Evolutionary conservation across 805 yeast genomes (phyloP).

Genomic region (Martiniozyma abietophila): DNA sequence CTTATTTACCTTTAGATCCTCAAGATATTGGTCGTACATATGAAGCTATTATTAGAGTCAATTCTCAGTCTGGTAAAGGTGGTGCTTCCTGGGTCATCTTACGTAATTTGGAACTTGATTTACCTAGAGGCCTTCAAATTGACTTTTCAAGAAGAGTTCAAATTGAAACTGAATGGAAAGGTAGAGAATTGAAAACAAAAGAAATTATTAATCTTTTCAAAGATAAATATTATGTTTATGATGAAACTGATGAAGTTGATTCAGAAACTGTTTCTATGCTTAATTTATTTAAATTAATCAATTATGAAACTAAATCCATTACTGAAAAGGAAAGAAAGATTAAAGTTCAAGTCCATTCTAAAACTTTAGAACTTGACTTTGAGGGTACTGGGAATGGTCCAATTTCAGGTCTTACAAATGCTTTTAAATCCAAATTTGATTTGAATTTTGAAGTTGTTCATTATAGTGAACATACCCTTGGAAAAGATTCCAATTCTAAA

Average conservation of each 20-base stretch:
- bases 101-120: conserved; percentile 64
- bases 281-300: conserved; percentile 18
- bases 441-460: conserved; percentile 50
- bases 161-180: conserved; percentile 55
- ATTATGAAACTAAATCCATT: conserved; percentile 21
- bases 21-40: conserved; percentile 80
- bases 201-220: conserved; percentile 64
- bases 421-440: conserved; percentile 40
- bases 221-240: conserved; percentile 36
- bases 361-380: conserved; percentile 25
- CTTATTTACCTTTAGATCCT: conserved; percentile 80
- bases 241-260: conserved; percentile 18
- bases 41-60: conserved; percentile 85
- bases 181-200: conserved; percentile 56
- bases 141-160: conserved; percentile 69
- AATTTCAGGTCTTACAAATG: conserved; percentile 63
- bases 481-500: conserved; percentile 57
- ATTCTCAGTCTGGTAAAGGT: conserved; percentile 83
- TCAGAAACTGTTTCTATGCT: conserved; percentile 12
- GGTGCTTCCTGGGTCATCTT: conserved; percentile 85
- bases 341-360: conserved; percentile 39
- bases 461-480: conserved; percentile 75
- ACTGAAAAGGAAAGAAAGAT: conserved; percentile 35
- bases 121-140: conserved; percentile 74
- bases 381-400: conserved; percentile 76